These are phyloP conservation scores for Gynostemma pentaphyllum DNA, from an alignment of 306 rosid genomes.

Conservation along the genomic window DNA sequence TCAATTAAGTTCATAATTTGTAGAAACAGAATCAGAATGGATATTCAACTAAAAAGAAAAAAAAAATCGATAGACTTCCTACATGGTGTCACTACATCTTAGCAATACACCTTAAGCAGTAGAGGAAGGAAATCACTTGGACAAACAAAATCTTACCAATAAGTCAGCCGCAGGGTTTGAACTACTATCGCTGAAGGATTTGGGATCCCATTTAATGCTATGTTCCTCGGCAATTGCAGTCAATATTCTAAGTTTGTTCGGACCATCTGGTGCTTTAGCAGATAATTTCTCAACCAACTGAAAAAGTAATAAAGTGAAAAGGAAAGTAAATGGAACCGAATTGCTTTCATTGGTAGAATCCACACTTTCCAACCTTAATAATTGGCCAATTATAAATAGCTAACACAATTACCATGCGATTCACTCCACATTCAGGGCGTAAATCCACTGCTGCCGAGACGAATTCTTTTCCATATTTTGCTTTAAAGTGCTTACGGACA, in stretches of 20 bases:
- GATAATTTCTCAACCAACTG: conserved; percentile 95
- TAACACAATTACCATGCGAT: conserved; percentile 59
- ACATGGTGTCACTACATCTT: not conserved
- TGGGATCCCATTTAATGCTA: conserved; percentile 83
- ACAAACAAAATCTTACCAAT: conserved; percentile 37
- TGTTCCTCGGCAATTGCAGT: conserved; percentile 80
- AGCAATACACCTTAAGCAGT: conserved; percentile 10
- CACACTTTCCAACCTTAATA: not conserved
- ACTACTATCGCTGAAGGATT: conserved; percentile 48
- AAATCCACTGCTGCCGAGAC: conserved; percentile 60
- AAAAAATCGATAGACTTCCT: conserved; percentile 10
- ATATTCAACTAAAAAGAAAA: not conserved
- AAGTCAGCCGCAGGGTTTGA: conserved; percentile 44
- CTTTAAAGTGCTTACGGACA: conserved; percentile 54
- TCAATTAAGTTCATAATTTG: conserved; percentile 3
- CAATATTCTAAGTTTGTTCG: conserved; percentile 60
- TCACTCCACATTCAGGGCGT: conserved; percentile 95
- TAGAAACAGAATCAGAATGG: not conserved
- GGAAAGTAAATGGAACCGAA: conserved; percentile 14
- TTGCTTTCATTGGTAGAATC: conserved; percentile 7
- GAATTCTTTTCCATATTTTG: conserved; percentile 89
- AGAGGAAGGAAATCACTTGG: conserved; percentile 2
- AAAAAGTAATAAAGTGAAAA: conserved; percentile 16
- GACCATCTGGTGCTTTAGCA: conserved; percentile 88
- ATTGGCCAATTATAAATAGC: conserved; percentile 10